phyloP scores from a whole-genome alignment of 495 filamentous ascomycete species.

The Zalerion maritima region DNA sequence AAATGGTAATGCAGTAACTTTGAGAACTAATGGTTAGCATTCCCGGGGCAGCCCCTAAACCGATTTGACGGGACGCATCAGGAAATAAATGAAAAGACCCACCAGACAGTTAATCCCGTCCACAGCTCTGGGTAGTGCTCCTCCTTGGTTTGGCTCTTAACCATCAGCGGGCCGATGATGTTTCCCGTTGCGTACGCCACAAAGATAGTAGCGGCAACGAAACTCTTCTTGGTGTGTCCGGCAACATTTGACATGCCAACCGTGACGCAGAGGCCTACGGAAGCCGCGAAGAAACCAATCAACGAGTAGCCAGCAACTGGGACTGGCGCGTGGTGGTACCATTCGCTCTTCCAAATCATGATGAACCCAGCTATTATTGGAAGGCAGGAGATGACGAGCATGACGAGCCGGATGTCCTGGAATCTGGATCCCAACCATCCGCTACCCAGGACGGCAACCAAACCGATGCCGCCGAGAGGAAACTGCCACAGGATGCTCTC shows the following conservation, averaged over 20 bases:
- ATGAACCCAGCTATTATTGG: constrained; percentile 59
- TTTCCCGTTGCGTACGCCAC: constrained; percentile 59
- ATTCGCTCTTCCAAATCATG: constrained; percentile 59
- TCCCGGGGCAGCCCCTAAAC: background rate
- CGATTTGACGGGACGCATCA: background rate
- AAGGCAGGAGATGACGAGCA: constrained; percentile 48
- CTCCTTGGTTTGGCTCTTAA: constrained; percentile 42
- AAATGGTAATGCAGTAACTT: constrained; percentile 56
- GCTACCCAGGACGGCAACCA: constrained; percentile 48
- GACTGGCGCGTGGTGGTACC: constrained; percentile 45
- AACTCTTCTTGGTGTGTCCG: constrained; percentile 63
- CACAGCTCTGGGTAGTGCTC: constrained; percentile 58
- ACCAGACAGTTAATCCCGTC: constrained; percentile 59
- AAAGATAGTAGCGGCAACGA: constrained; percentile 58
- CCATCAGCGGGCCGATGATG: constrained; percentile 58
- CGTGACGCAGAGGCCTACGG: constrained; percentile 49
- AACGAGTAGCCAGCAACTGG: constrained; percentile 56
- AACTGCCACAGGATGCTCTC: constrained; percentile 61
- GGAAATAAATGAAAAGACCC: too few relatives aligned
- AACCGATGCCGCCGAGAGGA: constrained; percentile 48
- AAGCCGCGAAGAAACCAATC: constrained; percentile 55
- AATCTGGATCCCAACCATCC: constrained; percentile 45
- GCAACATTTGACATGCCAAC: constrained; percentile 60
- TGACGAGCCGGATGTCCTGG: constrained; percentile 49
- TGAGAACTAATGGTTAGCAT: background rate